Evolutionary conservation across 2,329 filamentous ascomycete species (phyloP).

Genomic region (Fusarium palustre): DNA sequence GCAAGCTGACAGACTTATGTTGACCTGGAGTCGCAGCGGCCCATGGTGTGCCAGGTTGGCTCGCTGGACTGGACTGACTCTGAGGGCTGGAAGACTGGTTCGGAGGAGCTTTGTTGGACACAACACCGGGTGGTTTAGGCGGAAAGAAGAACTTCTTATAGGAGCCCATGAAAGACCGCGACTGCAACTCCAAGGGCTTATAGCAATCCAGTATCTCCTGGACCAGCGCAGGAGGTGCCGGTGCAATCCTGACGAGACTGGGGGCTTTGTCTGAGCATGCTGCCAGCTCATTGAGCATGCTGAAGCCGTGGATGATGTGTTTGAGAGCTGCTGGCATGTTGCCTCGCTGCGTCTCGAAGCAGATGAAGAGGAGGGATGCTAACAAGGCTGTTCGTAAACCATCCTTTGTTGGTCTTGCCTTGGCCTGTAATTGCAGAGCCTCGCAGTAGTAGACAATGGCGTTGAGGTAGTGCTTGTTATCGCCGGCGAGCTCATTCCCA

Average conservation of each 20-base stretch:
- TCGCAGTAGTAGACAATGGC: conserved; percentile 57
- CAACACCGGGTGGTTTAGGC: conserved; percentile 25
- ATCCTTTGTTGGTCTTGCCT: conserved; percentile 52
- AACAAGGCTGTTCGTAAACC: conserved; percentile 55
- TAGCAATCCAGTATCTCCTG: conserved; percentile 56
- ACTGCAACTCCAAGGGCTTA: conserved; percentile 55
- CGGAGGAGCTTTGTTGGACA: conserved; percentile 11
- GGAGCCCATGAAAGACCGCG: conserved; percentile 55
- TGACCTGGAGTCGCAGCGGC: conserved; percentile 12
- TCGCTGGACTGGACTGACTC: conserved; percentile 38
- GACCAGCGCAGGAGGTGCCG: conserved; percentile 52
- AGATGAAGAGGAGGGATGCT: conserved; percentile 56
- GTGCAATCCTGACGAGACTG: conserved; percentile 53
- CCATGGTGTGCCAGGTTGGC: conserved; percentile 48
- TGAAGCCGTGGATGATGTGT: conserved; percentile 56
- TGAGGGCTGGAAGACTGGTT: conserved; percentile 20
- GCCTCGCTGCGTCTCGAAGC: conserved; percentile 56
- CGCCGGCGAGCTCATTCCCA: conserved; percentile 32
- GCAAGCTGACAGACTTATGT: conserved; percentile 41
- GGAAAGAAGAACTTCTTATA: conserved; percentile 53
- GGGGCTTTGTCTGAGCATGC: conserved; percentile 53
- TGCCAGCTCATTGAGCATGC: conserved; percentile 55
- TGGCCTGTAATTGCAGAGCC: conserved; percentile 55
- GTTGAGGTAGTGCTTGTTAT: conserved; percentile 56
- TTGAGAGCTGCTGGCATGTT: conserved; percentile 56